Evolutionary conservation across 192 early-diverging fungal species (phyloP), one percentile per base, ranked within the genome.

Genomic region (Entomortierella parvispora): DNA sequence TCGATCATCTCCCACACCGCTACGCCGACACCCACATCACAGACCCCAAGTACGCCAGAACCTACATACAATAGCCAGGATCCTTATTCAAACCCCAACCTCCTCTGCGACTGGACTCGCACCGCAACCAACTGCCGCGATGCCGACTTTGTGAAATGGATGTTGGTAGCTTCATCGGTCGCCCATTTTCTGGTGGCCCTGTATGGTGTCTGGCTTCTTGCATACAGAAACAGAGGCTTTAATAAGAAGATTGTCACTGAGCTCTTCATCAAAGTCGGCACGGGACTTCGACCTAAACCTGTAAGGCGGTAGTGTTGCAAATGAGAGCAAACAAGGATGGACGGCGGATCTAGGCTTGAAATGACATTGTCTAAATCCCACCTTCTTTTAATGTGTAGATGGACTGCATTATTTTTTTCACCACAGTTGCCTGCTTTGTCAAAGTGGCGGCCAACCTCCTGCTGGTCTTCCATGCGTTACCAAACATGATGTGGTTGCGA

Each of bases 331-430:
- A 55, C 11, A 11, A 1, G 31, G 17, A 28, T 20, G n/a, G 32
- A 12, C 4, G 14, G n/a, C 12, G 28, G n/a, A 4, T n/a, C n/a
- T 28, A 23, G 3, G 20, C 23, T 2, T 52, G 22, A 20, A 6
- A n/a, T n/a, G 20, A 20, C 4, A 6, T 8, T 32, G 23, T 54
- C 31, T 29, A 17, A 2, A 17, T n/a, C n/a, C n/a, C n/a, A 6
- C 18, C 25, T 62, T 50, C 26, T 48, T 50, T 32, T 4, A 37
- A 4, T 50, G 3, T 20, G 2, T 37, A 77, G 74, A 68, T 77
- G 74, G 74, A 77, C 66, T 77, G 74, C 20, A 63, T 77, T 15
- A 47, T 68, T 15, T 77, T 77, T 29, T 77, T 58, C 37, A 57
- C 60, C 17, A 40, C 42, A 1, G 32, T 77, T 32, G 65, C 65